Percentiles rank a stretch among this genome's conserved stretches.
phyloP scores from a whole-genome alignment of 768 basidiomycete species.

The Neoboletus magnificus region DNA sequence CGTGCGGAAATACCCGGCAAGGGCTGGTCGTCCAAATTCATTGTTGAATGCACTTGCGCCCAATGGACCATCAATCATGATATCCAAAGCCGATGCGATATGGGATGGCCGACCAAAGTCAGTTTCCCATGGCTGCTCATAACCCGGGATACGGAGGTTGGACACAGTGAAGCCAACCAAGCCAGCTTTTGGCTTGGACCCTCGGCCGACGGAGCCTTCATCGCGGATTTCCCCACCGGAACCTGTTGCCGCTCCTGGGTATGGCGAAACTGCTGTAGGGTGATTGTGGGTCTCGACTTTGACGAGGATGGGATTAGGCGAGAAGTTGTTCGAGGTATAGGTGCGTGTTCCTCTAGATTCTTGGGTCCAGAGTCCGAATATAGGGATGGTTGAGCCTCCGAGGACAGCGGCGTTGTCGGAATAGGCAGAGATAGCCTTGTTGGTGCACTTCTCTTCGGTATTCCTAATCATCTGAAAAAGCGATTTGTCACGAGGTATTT shows the following conservation, averaged over 20 bases:
- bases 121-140: slow-evolving; percentile 92
- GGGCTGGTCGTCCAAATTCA: slow-evolving; percentile 92
- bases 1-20: slow-evolving; percentile 93
- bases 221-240: slow-evolving; percentile 98
- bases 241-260: slow-evolving; percentile 97
- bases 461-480: slow-evolving; percentile 98
- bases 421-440: slow-evolving; percentile 92
- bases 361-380: slow-evolving; percentile 58
- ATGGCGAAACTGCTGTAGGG: slow-evolving; percentile 97
- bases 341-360: slow-evolving; percentile 28
- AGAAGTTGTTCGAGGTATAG: slow-evolving; percentile 55
- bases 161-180: slow-evolving; percentile 91
- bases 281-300: slow-evolving; percentile 99
- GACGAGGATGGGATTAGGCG: slow-evolving; percentile 84
- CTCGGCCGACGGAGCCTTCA: slow-evolving; percentile 93
- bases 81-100: slow-evolving; percentile 90
- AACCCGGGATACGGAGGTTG: slow-evolving; percentile 89
- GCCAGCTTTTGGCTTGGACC: slow-evolving; percentile 96
- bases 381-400: slow-evolving; percentile 62
- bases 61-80: slow-evolving; percentile 95
- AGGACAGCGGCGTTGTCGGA: slow-evolving; percentile 98
- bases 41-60: slow-evolving; percentile 97
- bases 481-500: slow-evolving; percentile 55
- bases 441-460: slow-evolving; percentile 73
- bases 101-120: slow-evolving; percentile 89